These are phyloP conservation scores for Coemansia sp. DNA, from an alignment of 192 early-diverging fungal genomes.

Conservation along the genomic window DNA sequence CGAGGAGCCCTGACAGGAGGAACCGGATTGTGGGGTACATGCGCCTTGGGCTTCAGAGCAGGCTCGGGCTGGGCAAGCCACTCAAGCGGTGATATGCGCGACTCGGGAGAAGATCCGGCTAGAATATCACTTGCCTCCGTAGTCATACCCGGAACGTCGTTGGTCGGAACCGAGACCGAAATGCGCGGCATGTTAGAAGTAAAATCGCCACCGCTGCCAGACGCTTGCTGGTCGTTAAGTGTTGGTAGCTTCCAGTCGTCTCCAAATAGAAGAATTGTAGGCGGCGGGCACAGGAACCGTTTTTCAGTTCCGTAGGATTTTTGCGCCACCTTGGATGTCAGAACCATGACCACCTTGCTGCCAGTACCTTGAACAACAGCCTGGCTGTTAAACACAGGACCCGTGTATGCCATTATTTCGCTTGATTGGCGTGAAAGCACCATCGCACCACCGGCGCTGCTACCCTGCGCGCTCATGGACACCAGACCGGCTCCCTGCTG, in stretches of 20 bases:
- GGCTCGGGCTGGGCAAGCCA: slow-evolving; percentile 48
- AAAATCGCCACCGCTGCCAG: slow-evolving; percentile 24
- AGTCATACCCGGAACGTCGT: slow-evolving; percentile 18
- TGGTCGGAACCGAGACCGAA: slow-evolving; percentile 37
- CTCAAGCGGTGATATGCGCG: slow-evolving; percentile 40
- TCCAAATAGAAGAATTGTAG: slow-evolving; percentile 75
- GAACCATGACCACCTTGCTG: slow-evolving; percentile 64
- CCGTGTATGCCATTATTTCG: slow-evolving; percentile 12
- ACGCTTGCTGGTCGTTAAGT: slow-evolving; percentile 18
- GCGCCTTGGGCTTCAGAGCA: slow-evolving; percentile 43
- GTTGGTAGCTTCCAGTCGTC: slow-evolving; percentile 63
- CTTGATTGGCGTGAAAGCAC: neutral
- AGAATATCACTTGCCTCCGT: slow-evolving; percentile 8
- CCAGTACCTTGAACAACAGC: slow-evolving; percentile 44
- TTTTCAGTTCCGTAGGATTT: slow-evolving; percentile 94
- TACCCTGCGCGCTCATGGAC: slow-evolving; percentile 10
- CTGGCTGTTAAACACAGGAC: slow-evolving; percentile 49
- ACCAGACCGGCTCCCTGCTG: slow-evolving; percentile 12
- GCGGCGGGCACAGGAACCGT: slow-evolving; percentile 84
- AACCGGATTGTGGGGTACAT: slow-evolving; percentile 30
- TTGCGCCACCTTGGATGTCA: slow-evolving; percentile 87
- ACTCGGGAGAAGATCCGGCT: slow-evolving; percentile 14
- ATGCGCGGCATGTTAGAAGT: slow-evolving; percentile 34
- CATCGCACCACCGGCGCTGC: slow-evolving; percentile 2
- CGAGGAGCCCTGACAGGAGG: slow-evolving; percentile 26